phyloP scores from a whole-genome alignment of 2,329 filamentous ascomycete genomes.

The Aspergillus udagawae region DNA sequence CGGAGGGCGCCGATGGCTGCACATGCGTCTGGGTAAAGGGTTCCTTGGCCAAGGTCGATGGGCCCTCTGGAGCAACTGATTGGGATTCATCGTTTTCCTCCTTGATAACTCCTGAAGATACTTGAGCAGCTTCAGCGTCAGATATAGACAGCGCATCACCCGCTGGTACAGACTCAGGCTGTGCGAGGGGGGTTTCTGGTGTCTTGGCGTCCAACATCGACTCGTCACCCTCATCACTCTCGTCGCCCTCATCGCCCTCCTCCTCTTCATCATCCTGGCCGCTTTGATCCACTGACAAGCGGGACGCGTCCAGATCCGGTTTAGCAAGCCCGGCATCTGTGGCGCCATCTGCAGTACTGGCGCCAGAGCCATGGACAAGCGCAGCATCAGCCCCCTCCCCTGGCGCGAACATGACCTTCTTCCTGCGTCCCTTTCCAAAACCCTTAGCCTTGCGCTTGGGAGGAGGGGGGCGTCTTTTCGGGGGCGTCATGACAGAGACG shows the following conservation, averaged over 20 bases:
- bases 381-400: slow-evolving; percentile 38
- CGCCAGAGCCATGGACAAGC: slow-evolving; percentile 33
- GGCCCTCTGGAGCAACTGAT: neutral
- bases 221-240: slow-evolving; percentile 50
- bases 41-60: slow-evolving; percentile 1
- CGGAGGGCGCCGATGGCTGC: slow-evolving; percentile 1
- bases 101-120: slow-evolving; percentile 6
- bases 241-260: slow-evolving; percentile 45
- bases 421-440: slow-evolving; percentile 72
- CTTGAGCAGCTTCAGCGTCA: slow-evolving; percentile 1
- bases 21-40: neutral
- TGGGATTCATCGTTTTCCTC: slow-evolving; percentile 1
- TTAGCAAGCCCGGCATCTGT: slow-evolving; percentile 24
- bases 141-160: slow-evolving; percentile 9
- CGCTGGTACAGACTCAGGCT: slow-evolving; percentile 21
- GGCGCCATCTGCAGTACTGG: slow-evolving; percentile 35
- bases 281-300: slow-evolving; percentile 38
- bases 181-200: slow-evolving; percentile 33
- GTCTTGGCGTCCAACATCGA: slow-evolving; percentile 45
- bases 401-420: slow-evolving; percentile 59
- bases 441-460: slow-evolving; percentile 80
- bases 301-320: slow-evolving; percentile 46
- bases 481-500: slow-evolving; percentile 44
- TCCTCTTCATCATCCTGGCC: slow-evolving; percentile 48
- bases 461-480: slow-evolving; percentile 64